Conservation (phyloP, 2,329 filamentous ascomycete species). For the Diaporthe australafricana region DNA sequence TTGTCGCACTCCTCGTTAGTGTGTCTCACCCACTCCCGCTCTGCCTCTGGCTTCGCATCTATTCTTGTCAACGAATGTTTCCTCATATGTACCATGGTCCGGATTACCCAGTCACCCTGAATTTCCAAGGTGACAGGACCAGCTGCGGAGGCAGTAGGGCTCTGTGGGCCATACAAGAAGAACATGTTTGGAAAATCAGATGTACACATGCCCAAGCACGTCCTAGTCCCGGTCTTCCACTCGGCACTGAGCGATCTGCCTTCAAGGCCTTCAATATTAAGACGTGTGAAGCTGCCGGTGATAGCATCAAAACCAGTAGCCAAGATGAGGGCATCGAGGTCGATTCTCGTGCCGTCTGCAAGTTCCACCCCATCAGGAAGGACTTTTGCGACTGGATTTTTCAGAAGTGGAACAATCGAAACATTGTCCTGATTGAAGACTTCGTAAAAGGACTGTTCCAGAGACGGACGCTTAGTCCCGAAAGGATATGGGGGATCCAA, state of each 20-base stretch:
- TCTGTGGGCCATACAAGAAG: slow-evolving; percentile 38
- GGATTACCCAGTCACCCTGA: too few relatives aligned
- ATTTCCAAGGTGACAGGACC: not conserved
- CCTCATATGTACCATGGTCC: too few relatives aligned
- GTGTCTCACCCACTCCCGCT: too few relatives aligned
- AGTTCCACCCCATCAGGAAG: slow-evolving; percentile 52
- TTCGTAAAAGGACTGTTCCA: slow-evolving; percentile 61
- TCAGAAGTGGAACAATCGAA: slow-evolving; percentile 55
- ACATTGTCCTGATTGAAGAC: slow-evolving; percentile 59
- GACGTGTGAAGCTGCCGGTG: slow-evolving; percentile 46
- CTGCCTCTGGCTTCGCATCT: too few relatives aligned
- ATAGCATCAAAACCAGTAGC: slow-evolving; percentile 49
- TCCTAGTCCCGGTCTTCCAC: slow-evolving; percentile 47
- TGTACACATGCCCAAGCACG: slow-evolving; percentile 42
- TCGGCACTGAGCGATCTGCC: slow-evolving; percentile 46
- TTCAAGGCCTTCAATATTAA: slow-evolving; percentile 43
- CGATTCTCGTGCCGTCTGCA: slow-evolving; percentile 49
- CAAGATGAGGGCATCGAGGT: slow-evolving; percentile 50
- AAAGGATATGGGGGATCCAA: slow-evolving; percentile 47
- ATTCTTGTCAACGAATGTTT: too few relatives aligned
- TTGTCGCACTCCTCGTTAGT: too few relatives aligned
- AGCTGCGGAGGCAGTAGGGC: not conserved
- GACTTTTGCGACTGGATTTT: slow-evolving; percentile 54
- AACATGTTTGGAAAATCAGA: slow-evolving; percentile 39
- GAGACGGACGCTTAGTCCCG: slow-evolving; percentile 52